Evolutionary conservation across 2,329 filamentous ascomycete species (phyloP).

Genomic region (Diaporthe sp.): DNA sequence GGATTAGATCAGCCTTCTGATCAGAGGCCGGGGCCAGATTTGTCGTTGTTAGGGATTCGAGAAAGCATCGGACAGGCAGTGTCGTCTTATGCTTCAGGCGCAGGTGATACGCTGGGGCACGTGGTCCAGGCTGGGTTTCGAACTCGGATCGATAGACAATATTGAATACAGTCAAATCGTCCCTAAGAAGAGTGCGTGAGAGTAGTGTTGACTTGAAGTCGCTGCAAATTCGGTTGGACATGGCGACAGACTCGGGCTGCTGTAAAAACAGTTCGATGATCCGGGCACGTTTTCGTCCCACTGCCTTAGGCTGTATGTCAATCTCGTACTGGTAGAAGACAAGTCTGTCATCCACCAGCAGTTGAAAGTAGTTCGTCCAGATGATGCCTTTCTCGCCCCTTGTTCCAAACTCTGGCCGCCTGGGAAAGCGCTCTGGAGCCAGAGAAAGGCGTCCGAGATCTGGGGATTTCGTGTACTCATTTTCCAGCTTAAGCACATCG

Average conservation of each 20-base stretch:
- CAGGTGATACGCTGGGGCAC: neutral
- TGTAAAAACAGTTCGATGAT: conserved; percentile 21
- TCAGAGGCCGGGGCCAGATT: neutral
- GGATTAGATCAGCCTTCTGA: conserved; percentile 62
- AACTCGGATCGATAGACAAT: conserved; percentile 9
- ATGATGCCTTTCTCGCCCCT: neutral
- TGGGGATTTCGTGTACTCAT: neutral
- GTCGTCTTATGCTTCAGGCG: neutral
- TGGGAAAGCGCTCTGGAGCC: neutral
- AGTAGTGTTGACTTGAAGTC: conserved; percentile 18
- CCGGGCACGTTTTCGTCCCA: neutral
- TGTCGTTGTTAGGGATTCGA: neutral
- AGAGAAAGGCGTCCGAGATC: neutral
- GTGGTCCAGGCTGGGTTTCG: neutral
- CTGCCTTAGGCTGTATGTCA: neutral
- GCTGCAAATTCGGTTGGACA: neutral
- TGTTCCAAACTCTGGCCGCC: neutral
- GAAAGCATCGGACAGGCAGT: neutral
- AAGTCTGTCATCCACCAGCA: neutral
- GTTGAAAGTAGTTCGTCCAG: conserved; percentile 1
- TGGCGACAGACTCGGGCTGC: neutral
- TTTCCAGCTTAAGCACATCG: neutral
- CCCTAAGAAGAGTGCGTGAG: neutral
- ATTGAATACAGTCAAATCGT: neutral
- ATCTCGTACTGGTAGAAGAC: neutral